Evolutionary conservation across 2,329 filamentous ascomycete species (phyloP), one percentile per base, ranked within the genome.

Genomic region (Colletotrichum lindemuthianum): DNA sequence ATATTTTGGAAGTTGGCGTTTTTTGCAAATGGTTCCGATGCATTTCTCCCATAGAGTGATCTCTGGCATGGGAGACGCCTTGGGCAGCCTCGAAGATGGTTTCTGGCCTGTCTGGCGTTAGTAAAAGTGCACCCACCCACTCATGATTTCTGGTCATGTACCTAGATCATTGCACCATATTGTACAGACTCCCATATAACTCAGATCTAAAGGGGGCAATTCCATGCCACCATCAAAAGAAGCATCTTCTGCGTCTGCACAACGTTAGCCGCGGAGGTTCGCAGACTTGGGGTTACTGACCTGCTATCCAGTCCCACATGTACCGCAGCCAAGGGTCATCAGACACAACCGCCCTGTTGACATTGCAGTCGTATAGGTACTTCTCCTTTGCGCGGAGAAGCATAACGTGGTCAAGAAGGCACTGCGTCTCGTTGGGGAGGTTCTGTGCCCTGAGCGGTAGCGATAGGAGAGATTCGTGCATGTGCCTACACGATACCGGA

Each of bases 321-420:
- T 91, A 90, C 61, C 88, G 84, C n/a, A 95, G 80, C 86, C 91
- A 92, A 36, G 86, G 86, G 70, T 94, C 89, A 65, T 92, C 90
- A 6, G 83, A 80, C 1, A 91, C 84, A n/a, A 94, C 84, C 6
- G 83, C 77, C 66, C 85, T 84, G 71, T 96, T 96, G 51, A 80
- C 84, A 13, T 78, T 76, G 63, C 87, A 88, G 70, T 93, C 81
- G 66, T 90, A 89, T 0, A 90, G 76, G 67, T 90, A 90, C 59
- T 81, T 84, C 69, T 88, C 86, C 67, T 85, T 85, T 8, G 87
- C 86, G 13, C 88, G 84, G 41, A 86, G 75, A 9, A 90, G 76
- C 81, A 88, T 88, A 4, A 81, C 74, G 66, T 89, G 84, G 65
- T 89, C 84, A 11, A 88, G 71, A 8, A 86, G 73, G 12, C 77